Conservation (phyloP, 108 stramenopile genomes). For the Skeletonema potamos region DNA sequence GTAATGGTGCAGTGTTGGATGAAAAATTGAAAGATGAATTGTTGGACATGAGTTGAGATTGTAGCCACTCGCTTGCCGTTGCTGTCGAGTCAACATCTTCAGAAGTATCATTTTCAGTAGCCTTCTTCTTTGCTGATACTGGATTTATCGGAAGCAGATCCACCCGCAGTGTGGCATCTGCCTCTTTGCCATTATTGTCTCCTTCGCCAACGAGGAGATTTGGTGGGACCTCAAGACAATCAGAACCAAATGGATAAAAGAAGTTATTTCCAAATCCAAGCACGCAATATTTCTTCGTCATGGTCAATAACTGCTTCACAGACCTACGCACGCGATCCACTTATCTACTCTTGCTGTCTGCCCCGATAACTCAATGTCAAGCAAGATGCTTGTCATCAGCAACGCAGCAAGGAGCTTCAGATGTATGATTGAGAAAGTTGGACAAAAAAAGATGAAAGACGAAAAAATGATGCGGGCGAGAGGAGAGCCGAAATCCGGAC, state of each 20-base stretch:
- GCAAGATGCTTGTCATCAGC: no score
- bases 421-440: no score
- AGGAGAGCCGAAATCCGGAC: not conserved
- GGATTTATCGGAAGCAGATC: slow-evolving; percentile 7
- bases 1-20: slow-evolving; percentile 19
- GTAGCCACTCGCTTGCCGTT: not conserved
- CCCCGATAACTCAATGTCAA: no score
- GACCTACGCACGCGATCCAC: not conserved
- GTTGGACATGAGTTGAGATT: not conserved
- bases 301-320: not conserved
- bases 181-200: not conserved
- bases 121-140: not conserved
- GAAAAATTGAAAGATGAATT: not conserved
- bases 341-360: not conserved
- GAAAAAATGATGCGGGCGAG: no score
- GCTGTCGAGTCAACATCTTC: not conserved
- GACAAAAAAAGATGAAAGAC: no score
- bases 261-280: slow-evolving; percentile 49
- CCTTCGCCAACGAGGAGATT: slow-evolving; percentile 12
- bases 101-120: not conserved
- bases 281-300: slow-evolving; percentile 34
- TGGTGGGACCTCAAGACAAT: slow-evolving; percentile 26
- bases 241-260: slow-evolving; percentile 40
- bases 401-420: no score
- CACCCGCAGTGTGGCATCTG: not conserved